Percentiles rank a stretch among this genome's conserved stretches.
These are phyloP conservation scores for Peronospora belbahrii DNA, from an alignment of 352 stramenopile species.

Conservation along the genomic window DNA sequence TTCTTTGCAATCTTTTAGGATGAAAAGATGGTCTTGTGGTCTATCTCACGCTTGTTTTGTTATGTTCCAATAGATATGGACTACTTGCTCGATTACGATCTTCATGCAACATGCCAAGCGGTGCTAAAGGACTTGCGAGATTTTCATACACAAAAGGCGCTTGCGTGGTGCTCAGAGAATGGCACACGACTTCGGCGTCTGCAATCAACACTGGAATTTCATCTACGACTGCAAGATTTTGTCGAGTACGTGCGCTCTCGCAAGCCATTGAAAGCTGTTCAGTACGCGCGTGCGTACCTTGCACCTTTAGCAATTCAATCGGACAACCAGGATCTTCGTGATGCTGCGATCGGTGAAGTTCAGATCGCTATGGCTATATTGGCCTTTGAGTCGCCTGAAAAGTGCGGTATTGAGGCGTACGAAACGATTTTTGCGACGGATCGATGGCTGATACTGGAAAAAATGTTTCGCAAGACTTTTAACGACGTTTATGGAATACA, in stretches of 20 bases:
- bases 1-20: neutral
- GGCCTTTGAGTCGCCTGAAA: conserved; percentile 50
- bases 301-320: conserved; percentile 60
- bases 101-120: conserved; percentile 44
- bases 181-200: conserved; percentile 60
- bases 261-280: conserved; percentile 61
- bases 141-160: conserved; percentile 40
- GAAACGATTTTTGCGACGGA: conserved; percentile 54
- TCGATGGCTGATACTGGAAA: conserved; percentile 47
- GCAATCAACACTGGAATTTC: conserved; percentile 65
- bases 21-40: neutral
- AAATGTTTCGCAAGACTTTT: conserved; percentile 57
- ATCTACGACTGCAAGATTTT: conserved; percentile 66
- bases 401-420: conserved; percentile 56
- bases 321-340: conserved; percentile 41
- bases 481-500: conserved; percentile 63
- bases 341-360: conserved; percentile 52
- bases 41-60: conserved; percentile 1
- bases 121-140: conserved; percentile 50
- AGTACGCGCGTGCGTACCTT: conserved; percentile 56
- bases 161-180: conserved; percentile 68
- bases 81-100: conserved; percentile 56
- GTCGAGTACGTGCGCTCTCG: conserved; percentile 67
- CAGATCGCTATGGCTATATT: conserved; percentile 72
- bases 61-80: conserved; percentile 31